A percentile compares a stretch with the other conserved stretches of the same genome.
phyloP scores from a whole-genome alignment of 345 rosid species.

The Camelina neglecta region DNA sequence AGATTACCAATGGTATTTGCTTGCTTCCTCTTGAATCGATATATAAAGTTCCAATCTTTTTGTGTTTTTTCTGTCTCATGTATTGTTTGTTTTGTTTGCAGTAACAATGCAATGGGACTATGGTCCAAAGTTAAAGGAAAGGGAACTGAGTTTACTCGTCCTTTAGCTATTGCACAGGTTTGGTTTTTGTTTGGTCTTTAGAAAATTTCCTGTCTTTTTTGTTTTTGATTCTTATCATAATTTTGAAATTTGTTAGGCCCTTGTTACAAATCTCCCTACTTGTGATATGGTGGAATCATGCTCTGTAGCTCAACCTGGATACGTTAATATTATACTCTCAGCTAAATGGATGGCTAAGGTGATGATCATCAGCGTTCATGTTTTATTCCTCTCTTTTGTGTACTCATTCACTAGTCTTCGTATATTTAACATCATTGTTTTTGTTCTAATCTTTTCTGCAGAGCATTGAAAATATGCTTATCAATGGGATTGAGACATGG shows the following conservation, averaged over 20 bases:
- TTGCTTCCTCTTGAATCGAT: neutral
- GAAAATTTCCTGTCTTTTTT: neutral
- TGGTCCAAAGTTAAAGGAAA: constrained; percentile 71
- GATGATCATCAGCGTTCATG: neutral
- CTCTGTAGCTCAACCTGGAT: constrained; percentile 82
- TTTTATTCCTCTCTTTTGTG: too few relatives aligned
- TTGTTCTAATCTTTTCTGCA: too few relatives aligned
- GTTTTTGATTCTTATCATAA: too few relatives aligned
- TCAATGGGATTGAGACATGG: too few relatives aligned
- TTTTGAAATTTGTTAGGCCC: constrained; percentile 46
- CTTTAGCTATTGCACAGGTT: constrained; percentile 72
- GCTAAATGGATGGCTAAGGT: constrained; percentile 83
- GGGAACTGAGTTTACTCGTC: constrained; percentile 54
- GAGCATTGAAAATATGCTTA: too few relatives aligned
- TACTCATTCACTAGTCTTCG: too few relatives aligned
- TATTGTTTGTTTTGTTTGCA: constrained; percentile 23
- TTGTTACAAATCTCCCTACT: constrained; percentile 63
- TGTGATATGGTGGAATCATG: constrained; percentile 77
- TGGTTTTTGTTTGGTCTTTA: neutral
- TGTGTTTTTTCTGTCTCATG: too few relatives aligned
- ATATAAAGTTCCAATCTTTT: too few relatives aligned
- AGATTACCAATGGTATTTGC: constrained; percentile 57
- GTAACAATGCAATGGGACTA: constrained; percentile 84
- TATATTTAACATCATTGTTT: too few relatives aligned
- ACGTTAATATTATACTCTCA: constrained; percentile 69